Evolutionary conservation across 2,329 filamentous ascomycete genomes (phyloP), one percentile per base, ranked within the genome.

Genomic region (Fusarium begoniae): DNA sequence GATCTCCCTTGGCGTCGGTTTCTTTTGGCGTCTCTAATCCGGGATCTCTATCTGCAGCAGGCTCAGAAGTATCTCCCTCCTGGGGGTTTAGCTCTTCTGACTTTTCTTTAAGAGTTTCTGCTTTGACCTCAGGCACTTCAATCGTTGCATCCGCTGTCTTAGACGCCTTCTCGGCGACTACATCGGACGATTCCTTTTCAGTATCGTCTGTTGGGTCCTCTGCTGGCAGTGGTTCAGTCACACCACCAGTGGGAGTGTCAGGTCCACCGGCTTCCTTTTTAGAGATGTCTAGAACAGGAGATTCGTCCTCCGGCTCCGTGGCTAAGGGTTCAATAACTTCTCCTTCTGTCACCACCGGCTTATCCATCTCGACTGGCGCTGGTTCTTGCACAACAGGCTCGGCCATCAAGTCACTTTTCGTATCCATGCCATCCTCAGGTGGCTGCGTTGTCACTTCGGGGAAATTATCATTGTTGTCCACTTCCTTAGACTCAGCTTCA

Each of bases 1-100:
- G 18, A 15, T 48, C 59, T 30, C 63, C 53, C 43, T 64, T 58
- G 30, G 41, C 43, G 17, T 60, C 37, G 8, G 38, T 40, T 15
- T 70, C 48, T 20, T 65, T 58, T 32, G 38, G n/a, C 28, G 43
- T 44, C 30, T 75, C 72, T 54, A 28, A 54, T 37, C 73, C 62
- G 20, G 11, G 53, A 40, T 37, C 41, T 40, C 66, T 63, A 41
- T 63, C 63, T n/a, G 38, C 40, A 20, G 43, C 11, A 48, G 48
- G 17, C 48, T 55, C 57, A 26, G 59, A 38, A 56, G 35, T 35
- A 50, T 43, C 44, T 30, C 24, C 48, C 41, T 57, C 55, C 15
- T 26, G 11, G 5, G 30, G 6, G 17, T 43, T 35, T 38, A 32
- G n/a, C 32, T 60, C 70, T n/a, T 53, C 18, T 50, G 40, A 8